Conservation (phyloP, 768 basidiomycete genomes). For the Collybia sp. region DNA sequence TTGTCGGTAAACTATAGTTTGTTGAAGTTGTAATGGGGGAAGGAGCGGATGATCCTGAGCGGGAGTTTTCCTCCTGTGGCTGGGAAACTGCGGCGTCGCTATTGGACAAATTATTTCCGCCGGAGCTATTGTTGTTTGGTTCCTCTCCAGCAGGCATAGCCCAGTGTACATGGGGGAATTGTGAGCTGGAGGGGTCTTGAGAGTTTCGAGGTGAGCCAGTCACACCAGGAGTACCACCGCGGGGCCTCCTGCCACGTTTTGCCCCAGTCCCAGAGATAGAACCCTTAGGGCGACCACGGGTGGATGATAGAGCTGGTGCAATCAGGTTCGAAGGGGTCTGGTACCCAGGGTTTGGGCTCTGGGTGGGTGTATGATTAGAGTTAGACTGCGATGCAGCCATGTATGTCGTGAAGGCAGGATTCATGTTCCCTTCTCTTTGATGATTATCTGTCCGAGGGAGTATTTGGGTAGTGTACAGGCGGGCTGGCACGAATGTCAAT, state of each 20-base stretch:
- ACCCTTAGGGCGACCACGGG: neutral
- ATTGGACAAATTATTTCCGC: no score
- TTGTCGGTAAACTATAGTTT: neutral
- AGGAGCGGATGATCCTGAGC: neutral
- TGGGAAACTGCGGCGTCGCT: neutral
- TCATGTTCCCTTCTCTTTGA: no score
- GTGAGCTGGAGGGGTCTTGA: neutral
- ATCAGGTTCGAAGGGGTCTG: neutral
- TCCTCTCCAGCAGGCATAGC: neutral
- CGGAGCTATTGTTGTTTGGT: neutral
- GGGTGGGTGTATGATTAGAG: no score
- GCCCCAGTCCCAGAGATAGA: neutral
- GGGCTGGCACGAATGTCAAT: no score
- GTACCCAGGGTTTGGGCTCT: no score
- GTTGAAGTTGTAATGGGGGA: neutral
- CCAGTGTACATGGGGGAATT: neutral
- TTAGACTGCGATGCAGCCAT: no score
- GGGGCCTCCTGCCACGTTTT: neutral
- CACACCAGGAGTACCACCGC: neutral
- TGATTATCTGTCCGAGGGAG: no score
- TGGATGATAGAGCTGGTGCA: neutral
- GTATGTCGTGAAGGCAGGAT: no score
- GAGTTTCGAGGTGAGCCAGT: neutral
- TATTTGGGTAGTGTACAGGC: no score
- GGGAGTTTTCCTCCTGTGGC: neutral